Conservation (phyloP, 441 rosid species). For the Gossypium trilobum region DNA sequence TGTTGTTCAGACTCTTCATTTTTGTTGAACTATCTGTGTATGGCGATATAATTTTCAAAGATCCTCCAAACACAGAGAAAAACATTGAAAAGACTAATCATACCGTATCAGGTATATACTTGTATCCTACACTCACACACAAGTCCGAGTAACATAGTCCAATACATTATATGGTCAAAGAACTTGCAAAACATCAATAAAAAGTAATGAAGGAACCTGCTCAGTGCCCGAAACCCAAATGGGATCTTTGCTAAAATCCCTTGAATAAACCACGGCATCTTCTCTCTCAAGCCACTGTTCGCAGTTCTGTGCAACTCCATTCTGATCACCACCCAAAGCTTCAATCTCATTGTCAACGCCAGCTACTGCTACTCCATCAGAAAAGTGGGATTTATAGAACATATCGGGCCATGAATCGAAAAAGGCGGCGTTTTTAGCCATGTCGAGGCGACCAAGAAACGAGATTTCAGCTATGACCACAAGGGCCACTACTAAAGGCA, state of each 20-base stretch:
- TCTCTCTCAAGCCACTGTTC: slow-evolving; percentile 70
- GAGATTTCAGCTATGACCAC: slow-evolving; percentile 68
- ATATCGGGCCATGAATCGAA: slow-evolving; percentile 57
- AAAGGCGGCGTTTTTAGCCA: slow-evolving; percentile 49
- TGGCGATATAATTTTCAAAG: no score
- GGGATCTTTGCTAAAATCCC: slow-evolving; percentile 65
- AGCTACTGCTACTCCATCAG: slow-evolving; percentile 9
- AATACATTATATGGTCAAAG: not conserved
- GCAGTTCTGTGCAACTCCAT: slow-evolving; percentile 33
- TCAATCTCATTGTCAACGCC: slow-evolving; percentile 6
- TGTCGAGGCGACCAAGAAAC: slow-evolving; percentile 74
- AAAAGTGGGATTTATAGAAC: slow-evolving; percentile 26
- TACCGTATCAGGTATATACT: no score
- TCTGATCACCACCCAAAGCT: slow-evolving; percentile 11
- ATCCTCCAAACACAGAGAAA: no score
- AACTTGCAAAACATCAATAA: not conserved
- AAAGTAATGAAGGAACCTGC: slow-evolving; percentile 34
- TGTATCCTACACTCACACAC: no score
- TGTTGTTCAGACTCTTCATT: no score
- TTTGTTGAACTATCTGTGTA: no score
- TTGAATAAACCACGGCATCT: slow-evolving; percentile 48
- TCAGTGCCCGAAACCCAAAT: slow-evolving; percentile 42
- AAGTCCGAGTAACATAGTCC: no score
- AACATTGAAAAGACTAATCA: no score
- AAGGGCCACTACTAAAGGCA: slow-evolving; percentile 53